Conservation (phyloP, 202 grass and related monocot species). For the Panicum virgatum region DNA sequence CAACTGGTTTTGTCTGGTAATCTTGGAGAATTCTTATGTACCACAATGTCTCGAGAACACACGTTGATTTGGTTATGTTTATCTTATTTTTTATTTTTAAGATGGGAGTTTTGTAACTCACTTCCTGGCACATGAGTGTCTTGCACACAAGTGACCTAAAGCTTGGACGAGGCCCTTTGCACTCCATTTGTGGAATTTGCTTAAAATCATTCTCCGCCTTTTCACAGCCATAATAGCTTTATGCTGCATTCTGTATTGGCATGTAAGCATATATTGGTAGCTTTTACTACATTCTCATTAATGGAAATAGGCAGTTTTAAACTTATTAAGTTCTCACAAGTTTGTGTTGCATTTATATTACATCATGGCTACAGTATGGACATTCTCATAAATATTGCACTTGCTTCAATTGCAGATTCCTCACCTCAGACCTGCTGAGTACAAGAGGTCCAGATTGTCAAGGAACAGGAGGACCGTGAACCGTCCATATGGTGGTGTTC, state of each 20-base stretch:
- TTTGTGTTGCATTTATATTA: background rate
- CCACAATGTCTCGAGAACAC: background rate
- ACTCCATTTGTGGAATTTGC: background rate
- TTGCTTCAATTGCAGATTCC: constrained; percentile 57
- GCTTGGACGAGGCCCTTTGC: background rate
- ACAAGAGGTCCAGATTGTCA: constrained; percentile 80
- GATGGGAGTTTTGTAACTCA: background rate
- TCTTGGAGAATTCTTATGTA: background rate
- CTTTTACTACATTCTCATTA: background rate
- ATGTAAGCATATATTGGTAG: background rate
- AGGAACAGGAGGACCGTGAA: constrained; percentile 81
- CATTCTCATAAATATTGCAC: background rate
- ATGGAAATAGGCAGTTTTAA: background rate
- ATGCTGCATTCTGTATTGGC: background rate
- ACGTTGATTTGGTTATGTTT: background rate
- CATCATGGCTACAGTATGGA: background rate
- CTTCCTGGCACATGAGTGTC: background rate
- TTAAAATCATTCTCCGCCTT: background rate
- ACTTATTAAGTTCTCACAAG: background rate
- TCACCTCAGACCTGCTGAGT: constrained; percentile 76
- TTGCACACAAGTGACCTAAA: background rate
- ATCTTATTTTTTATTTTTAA: background rate
- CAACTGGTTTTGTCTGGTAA: background rate
- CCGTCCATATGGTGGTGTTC: constrained; percentile 81
- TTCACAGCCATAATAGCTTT: background rate